Evolutionary conservation across 139 green algal species (phyloP).

Genomic region (Zygnema cylindricum): DNA sequence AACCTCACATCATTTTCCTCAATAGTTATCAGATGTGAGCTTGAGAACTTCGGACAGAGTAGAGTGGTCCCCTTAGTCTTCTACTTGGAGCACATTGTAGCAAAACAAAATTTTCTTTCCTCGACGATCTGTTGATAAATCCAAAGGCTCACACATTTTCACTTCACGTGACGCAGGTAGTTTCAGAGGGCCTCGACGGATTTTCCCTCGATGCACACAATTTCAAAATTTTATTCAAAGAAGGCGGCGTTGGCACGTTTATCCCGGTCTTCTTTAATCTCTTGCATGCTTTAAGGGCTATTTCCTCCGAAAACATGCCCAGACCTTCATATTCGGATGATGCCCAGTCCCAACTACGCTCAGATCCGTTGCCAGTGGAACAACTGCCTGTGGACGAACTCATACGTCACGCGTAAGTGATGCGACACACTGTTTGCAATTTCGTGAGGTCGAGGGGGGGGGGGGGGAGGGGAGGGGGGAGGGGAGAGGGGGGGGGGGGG

Average conservation of each 20-base stretch:
- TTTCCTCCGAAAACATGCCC: background rate
- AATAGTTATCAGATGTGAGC: too few relatives aligned
- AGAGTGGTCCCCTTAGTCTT: too few relatives aligned
- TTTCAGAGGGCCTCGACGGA: background rate
- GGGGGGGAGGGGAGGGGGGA: too few relatives aligned
- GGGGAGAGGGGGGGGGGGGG: too few relatives aligned
- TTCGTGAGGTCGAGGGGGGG: too few relatives aligned
- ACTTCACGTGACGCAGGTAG: background rate
- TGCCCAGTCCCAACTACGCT: background rate
- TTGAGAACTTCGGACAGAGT: too few relatives aligned
- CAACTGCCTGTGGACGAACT: constrained; percentile 55
- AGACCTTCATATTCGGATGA: background rate
- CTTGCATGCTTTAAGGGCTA: constrained; percentile 42
- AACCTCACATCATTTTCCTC: too few relatives aligned
- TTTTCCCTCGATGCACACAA: constrained; percentile 21
- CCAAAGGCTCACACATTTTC: too few relatives aligned
- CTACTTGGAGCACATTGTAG: background rate
- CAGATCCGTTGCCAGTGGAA: constrained; percentile 1
- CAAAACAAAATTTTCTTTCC: too few relatives aligned
- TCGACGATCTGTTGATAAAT: too few relatives aligned
- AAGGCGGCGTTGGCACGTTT: constrained; percentile 85
- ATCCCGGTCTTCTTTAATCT: constrained; percentile 85
- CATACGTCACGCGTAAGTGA: constrained; percentile 45
- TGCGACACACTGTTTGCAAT: too few relatives aligned
- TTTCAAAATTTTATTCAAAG: constrained; percentile 88